Base-by-base conservation (phyloP, 2,329 filamentous ascomycete species). In the Xylaria sp. region DNA sequence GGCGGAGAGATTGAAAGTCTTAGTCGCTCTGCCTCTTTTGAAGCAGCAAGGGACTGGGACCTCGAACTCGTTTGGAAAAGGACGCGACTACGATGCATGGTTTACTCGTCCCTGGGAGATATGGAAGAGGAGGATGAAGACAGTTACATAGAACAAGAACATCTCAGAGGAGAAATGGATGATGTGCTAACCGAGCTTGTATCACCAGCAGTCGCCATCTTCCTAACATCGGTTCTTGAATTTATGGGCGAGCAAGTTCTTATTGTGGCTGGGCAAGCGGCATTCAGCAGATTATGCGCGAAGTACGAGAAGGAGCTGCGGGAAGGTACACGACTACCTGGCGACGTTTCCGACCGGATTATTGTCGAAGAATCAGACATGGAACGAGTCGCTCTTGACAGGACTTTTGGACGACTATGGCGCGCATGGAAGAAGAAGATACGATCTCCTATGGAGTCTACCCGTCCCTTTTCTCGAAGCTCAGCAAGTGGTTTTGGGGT, bases 121-220 rank as follows among this genome's bases (percentile, higher is more conserved):
- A 88, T 99, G 84, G 96, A 99, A 76, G 95, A 99, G 78, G 93
- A 98, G 68, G 95, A 99, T 67, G 95, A 98, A 75, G 94, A 97
- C 72, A 87, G 88, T 52, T 92, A 92, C 72, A 90, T 96, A 73
- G 88, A 93, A 66, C 87, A 92, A 70, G 92, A 95, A 59, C 86
- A 91, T 40, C 81, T 94, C 10, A 85, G 87, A 37, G 80, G 83
- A 48, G 81, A 82, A 54, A 79, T 78, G 23, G 80, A 84, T 40
- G 86, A 88, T 61, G 80, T 84, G 35, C 77, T 85, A 35, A 86
- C 87, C 51, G 89, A 89, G 59, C 83, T 88, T 48, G 90, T 98
- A 19, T 96, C 93, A 0, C 93, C 95, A 29, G 90, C 93, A 0
- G 92, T 96, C 13, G 93, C 95, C 60, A 98, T 99, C 67, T 99